Percentiles rank a stretch among this genome's conserved stretches.
Conservation (phyloP, 805 yeast species). For the Candida dajiaensis region DNA sequence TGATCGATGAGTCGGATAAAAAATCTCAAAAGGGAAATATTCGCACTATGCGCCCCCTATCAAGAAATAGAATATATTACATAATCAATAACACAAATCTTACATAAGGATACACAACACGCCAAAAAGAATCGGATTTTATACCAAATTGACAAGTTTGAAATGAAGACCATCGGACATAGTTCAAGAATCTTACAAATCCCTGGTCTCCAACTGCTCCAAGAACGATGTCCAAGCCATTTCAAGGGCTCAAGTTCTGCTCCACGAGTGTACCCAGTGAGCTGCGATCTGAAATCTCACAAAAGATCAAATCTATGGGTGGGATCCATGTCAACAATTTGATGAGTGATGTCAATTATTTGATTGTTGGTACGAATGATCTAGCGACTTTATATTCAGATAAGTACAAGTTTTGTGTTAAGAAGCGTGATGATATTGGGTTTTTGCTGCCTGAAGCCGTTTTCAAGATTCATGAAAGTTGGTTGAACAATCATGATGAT, state of each 20-base stretch:
- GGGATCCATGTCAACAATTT: conserved; percentile 52
- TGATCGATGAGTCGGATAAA: background rate
- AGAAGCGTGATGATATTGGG: conserved; percentile 48
- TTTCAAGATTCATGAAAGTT: conserved; percentile 36
- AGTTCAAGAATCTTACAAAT: no score
- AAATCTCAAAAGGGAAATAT: background rate
- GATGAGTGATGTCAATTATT: conserved; percentile 52
- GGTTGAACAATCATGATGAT: conserved; percentile 40
- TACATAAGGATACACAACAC: no score
- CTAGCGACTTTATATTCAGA: conserved; percentile 37
- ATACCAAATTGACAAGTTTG: no score
- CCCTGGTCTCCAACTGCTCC: no score
- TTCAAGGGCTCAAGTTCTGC: conserved; percentile 17
- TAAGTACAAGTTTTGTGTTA: conserved; percentile 46
- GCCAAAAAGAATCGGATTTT: no score
- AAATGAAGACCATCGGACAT: no score
- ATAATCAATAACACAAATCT: no score
- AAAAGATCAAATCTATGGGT: conserved; percentile 49
- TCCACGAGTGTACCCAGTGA: conserved; percentile 22
- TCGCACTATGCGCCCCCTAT: background rate
- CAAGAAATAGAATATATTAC: background rate
- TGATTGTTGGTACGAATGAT: conserved; percentile 56
- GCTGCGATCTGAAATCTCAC: conserved; percentile 32
- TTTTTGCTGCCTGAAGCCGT: conserved; percentile 47
- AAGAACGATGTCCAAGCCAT: background rate